Percentiles rank a stretch among this genome's conserved stretches.
phyloP scores from a whole-genome alignment of 352 stramenopile genomes.

The Phytopythium montanum region DNA sequence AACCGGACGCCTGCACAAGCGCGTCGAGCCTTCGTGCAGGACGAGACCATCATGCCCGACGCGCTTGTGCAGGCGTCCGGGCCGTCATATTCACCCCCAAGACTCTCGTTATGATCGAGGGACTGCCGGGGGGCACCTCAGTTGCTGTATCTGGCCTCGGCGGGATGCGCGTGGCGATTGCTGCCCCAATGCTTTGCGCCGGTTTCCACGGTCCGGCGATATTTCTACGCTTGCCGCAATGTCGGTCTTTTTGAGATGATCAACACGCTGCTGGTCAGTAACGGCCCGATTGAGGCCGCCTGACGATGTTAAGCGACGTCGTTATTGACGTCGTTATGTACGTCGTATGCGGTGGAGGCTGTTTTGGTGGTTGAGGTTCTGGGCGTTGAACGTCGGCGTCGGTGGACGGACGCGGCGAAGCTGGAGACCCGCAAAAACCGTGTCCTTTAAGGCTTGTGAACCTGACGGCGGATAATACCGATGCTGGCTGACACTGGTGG shows the following conservation, averaged over 20 bases:
- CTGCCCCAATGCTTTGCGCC: conserved; percentile 6
- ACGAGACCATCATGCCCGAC: conserved; percentile 4
- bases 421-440: conserved; percentile 7
- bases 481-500: conserved; percentile 7
- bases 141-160: conserved; percentile 7
- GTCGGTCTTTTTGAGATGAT: conserved; percentile 8
- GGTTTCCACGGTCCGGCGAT: conserved; percentile 6
- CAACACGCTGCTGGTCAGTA: conserved; percentile 7
- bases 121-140: conserved; percentile 6
- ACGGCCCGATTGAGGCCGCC: conserved; percentile 6
- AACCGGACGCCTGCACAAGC: conserved; percentile 4
- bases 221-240: conserved; percentile 7
- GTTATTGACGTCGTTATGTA: conserved; percentile 8
- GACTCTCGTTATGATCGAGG: conserved; percentile 7
- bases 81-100: conserved; percentile 7
- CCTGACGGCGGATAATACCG: conserved; percentile 7
- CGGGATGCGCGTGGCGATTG: conserved; percentile 6
- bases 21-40: conserved; percentile 5
- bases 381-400: conserved; percentile 6
- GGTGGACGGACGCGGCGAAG: conserved; percentile 6
- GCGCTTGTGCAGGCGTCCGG: conserved; percentile 6
- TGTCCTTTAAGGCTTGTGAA: conserved; percentile 8
- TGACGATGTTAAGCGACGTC: conserved; percentile 7
- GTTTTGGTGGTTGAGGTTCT: conserved; percentile 7
- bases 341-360: conserved; percentile 6